phyloP scores from a whole-genome alignment of 2,329 filamentous ascomycete species.

The Scolecobasidium constrictum region DNA sequence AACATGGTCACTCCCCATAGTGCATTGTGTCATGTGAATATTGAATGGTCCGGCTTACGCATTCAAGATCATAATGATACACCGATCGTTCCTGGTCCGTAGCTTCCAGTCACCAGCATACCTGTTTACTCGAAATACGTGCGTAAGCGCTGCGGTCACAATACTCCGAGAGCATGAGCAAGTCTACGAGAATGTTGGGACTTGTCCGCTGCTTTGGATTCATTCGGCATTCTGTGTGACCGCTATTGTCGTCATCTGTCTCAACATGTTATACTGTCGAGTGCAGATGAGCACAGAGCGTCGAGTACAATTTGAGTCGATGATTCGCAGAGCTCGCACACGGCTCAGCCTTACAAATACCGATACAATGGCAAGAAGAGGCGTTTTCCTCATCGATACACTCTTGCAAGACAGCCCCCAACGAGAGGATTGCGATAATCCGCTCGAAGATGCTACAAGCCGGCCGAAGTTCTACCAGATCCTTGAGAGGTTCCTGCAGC shows the following conservation, averaged over 20 bases:
- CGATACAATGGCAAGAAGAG: slow-evolving; percentile 4
- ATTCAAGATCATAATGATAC: slow-evolving; percentile 3
- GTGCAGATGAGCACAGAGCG: slow-evolving; percentile 1
- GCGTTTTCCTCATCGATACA: not conserved
- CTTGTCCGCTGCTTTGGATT: slow-evolving; percentile 1
- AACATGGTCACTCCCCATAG: no score
- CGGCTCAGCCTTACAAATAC: not conserved
- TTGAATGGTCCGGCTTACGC: no score
- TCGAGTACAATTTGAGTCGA: not conserved
- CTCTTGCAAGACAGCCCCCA: no score
- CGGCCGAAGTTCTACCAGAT: not conserved
- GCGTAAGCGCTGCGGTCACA: slow-evolving; percentile 1
- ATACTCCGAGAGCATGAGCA: slow-evolving; percentile 6
- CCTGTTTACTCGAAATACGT: slow-evolving; percentile 3
- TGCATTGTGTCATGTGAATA: no score
- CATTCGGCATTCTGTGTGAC: slow-evolving; percentile 5
- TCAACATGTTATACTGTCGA: not conserved
- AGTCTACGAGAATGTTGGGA: not conserved
- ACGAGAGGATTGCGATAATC: not conserved
- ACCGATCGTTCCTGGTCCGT: not conserved
- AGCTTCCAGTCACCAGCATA: slow-evolving; percentile 5
- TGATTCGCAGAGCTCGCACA: not conserved
- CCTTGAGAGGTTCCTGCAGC: slow-evolving; percentile 1
- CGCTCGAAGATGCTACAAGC: not conserved
- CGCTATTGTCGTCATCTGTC: slow-evolving; percentile 4